Evolutionary conservation across 2,329 filamentous ascomycete species (phyloP).

Genomic region (Aspergillus texensis): DNA sequence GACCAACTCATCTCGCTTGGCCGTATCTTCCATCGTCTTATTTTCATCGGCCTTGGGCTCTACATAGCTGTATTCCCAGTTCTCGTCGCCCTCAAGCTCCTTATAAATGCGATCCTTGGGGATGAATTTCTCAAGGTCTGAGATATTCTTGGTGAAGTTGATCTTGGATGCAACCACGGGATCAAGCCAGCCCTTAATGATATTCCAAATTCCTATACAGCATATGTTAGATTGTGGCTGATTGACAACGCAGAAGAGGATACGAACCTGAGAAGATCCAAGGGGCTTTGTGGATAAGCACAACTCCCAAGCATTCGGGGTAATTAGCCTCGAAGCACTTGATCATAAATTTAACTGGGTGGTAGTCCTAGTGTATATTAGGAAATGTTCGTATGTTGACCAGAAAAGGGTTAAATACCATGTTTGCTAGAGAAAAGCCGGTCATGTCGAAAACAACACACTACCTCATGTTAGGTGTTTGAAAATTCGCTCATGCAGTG

Average conservation of each 20-base stretch:
- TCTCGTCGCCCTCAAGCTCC: constrained; percentile 82
- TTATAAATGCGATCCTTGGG: constrained; percentile 70
- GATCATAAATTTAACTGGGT: constrained; percentile 98
- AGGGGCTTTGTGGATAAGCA: constrained; percentile 92
- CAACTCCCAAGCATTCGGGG: constrained; percentile 84
- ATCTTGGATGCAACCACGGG: constrained; percentile 94
- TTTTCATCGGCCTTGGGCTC: constrained; percentile 81
- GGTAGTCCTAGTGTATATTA: constrained; percentile 68
- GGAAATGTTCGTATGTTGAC: background rate
- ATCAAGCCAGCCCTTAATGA: constrained; percentile 94
- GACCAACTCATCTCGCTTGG: constrained; percentile 65
- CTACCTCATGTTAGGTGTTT: constrained; percentile 49
- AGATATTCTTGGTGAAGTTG: constrained; percentile 81
- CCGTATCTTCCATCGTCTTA: constrained; percentile 68
- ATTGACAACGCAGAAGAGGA: background rate
- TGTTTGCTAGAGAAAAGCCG: constrained; percentile 88
- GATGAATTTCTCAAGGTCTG: constrained; percentile 79
- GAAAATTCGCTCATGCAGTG: constrained; percentile 1
- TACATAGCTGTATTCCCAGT: constrained; percentile 80
- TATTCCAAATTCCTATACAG: constrained; percentile 80
- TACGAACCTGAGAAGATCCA: constrained; percentile 88
- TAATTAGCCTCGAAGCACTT: constrained; percentile 99
- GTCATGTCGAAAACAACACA: constrained; percentile 97
- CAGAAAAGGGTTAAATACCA: constrained; percentile 59
- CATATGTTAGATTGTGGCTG: background rate